Percentiles rank a stretch among this genome's conserved stretches.
phyloP scores from a whole-genome alignment of 2,329 filamentous ascomycete genomes.

The Thelonectria rubi region DNA sequence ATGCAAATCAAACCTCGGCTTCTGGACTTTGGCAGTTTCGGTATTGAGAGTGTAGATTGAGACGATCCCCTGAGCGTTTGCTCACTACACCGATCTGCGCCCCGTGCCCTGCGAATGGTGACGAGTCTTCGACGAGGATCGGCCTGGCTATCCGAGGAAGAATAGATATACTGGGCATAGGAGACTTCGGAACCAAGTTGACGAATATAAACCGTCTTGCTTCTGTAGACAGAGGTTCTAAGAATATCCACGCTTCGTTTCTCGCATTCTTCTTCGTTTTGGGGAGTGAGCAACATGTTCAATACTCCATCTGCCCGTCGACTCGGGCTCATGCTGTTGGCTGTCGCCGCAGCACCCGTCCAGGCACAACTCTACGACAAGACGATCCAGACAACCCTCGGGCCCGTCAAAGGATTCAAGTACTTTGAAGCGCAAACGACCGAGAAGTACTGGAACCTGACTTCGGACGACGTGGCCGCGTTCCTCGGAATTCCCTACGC shows the following conservation, averaged over 20 bases:
- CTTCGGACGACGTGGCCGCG: not conserved
- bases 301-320: not conserved
- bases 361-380: conserved; percentile 4
- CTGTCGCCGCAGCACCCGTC: not conserved
- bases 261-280: not conserved
- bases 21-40: not conserved
- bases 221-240: not conserved
- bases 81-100: not conserved
- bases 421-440: conserved; percentile 3
- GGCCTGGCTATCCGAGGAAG: not conserved
- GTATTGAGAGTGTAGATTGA: not conserved
- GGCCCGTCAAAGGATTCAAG: conserved; percentile 6
- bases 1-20: not conserved
- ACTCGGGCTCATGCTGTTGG: not conserved
- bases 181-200: not conserved
- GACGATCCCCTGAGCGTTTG: not conserved
- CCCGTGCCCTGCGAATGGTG: not conserved
- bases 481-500: conserved; percentile 14
- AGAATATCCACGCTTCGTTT: not conserved
- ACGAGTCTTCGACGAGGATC: not conserved
- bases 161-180: not conserved
- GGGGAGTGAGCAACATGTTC: not conserved
- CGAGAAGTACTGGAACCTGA: conserved; percentile 2
- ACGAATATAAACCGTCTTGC: not conserved
- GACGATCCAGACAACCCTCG: not conserved